These are phyloP conservation scores for Dichotomopilus funicola DNA, from an alignment of 2,329 filamentous ascomycete species.

Conservation along the genomic window DNA sequence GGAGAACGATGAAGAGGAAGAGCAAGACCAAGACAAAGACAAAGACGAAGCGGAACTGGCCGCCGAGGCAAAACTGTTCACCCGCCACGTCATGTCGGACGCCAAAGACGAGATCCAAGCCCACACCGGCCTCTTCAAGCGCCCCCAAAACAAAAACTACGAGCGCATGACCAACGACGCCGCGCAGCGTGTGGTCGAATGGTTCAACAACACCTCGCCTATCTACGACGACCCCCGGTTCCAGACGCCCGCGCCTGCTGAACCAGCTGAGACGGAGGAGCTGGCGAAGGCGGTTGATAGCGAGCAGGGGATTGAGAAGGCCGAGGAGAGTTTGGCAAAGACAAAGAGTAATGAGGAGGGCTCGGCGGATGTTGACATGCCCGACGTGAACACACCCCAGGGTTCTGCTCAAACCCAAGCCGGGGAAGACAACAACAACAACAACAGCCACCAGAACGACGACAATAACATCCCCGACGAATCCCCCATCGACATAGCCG, in stretches of 20 bases:
- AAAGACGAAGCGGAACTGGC: slow-evolving; percentile 49
- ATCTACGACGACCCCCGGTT: slow-evolving; percentile 38
- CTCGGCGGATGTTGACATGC: slow-evolving; percentile 12
- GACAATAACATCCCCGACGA: slow-evolving; percentile 34
- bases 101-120: too few species aligned
- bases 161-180: slow-evolving; percentile 55
- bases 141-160: slow-evolving; percentile 46
- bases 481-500: slow-evolving; percentile 48
- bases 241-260: slow-evolving; percentile 18
- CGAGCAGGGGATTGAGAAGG: slow-evolving; percentile 3
- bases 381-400: slow-evolving; percentile 13
- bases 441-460: too few species aligned
- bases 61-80: too few species aligned
- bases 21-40: slow-evolving; percentile 55
- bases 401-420: too few species aligned
- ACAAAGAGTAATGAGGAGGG: slow-evolving; percentile 5
- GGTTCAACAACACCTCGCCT: slow-evolving; percentile 44
- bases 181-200: slow-evolving; percentile 49
- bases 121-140: too few species aligned
- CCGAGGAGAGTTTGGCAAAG: not conserved
- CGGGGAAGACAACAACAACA: too few species aligned
- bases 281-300: slow-evolving; percentile 23
- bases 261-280: slow-evolving; percentile 23
- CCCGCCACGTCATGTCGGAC: too few species aligned
- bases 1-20: slow-evolving; percentile 56